Evolutionary conservation across 2,329 filamentous ascomycete genomes (phyloP).

Genomic region (Aspergillus thermomutatus): DNA sequence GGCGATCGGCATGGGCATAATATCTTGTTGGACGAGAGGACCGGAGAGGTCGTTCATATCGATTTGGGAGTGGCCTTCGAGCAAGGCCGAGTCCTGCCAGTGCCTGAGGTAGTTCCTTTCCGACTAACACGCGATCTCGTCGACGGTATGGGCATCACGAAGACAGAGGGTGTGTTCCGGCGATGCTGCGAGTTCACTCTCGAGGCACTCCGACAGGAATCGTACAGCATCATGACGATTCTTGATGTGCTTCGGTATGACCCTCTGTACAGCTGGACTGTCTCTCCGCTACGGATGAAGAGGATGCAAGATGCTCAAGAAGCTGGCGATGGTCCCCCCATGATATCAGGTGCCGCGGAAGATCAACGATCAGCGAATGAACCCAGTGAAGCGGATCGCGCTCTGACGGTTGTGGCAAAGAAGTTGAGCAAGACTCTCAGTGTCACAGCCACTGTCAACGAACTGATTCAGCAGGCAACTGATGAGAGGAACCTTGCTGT

Average conservation of each 20-base stretch:
- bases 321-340: constrained; percentile 37
- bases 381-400: constrained; percentile 80
- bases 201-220: constrained; percentile 89
- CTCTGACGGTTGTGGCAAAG: constrained; percentile 89
- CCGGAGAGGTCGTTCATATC: constrained; percentile 93
- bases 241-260: constrained; percentile 98
- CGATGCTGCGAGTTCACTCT: constrained; percentile 98
- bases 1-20: constrained; percentile 96
- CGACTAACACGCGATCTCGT: constrained; percentile 90
- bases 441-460: constrained; percentile 92
- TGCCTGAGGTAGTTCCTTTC: constrained; percentile 95
- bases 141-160: constrained; percentile 93
- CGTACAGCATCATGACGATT: constrained; percentile 97
- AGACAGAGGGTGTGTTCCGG: constrained; percentile 92
- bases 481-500: constrained; percentile 91
- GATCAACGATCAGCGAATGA: constrained; percentile 49
- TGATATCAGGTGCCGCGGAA: constrained; percentile 24
- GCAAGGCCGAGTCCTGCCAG: constrained; percentile 87
- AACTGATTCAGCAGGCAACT: constrained; percentile 91
- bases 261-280: constrained; percentile 92
- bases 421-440: constrained; percentile 93
- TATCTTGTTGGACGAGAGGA: constrained; percentile 85
- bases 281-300: constrained; percentile 67
- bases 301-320: constrained; percentile 61
- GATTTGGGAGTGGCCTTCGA: constrained; percentile 97